Percentiles rank a stretch among this genome's conserved stretches.
Evolutionary conservation across 1,284 basidiomycete species (phyloP).

Genomic region (Heterobasidion parviporum): DNA sequence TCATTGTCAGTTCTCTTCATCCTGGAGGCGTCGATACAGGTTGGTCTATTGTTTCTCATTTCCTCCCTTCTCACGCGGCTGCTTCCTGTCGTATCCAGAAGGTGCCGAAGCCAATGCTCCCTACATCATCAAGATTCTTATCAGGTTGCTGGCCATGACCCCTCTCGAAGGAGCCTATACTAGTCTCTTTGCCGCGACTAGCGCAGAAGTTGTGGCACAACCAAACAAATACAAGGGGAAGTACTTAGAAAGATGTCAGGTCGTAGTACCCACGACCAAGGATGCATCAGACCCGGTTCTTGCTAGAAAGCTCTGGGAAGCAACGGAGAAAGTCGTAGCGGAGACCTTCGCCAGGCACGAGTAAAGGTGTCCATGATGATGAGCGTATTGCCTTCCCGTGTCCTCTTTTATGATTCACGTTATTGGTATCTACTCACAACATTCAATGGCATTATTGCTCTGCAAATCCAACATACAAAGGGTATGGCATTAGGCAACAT

Average conservation of each 20-base stretch:
- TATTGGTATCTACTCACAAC: not conserved
- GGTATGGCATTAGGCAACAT: not conserved
- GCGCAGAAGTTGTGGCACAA: constrained; percentile 26
- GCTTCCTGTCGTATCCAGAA: not conserved
- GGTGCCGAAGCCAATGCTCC: constrained; percentile 9
- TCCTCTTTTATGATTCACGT: not conserved
- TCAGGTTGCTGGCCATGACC: constrained; percentile 24
- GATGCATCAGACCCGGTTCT: constrained; percentile 26
- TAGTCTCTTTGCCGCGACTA: constrained; percentile 38
- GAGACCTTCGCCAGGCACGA: constrained; percentile 5
- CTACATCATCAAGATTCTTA: constrained; percentile 14
- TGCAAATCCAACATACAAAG: not conserved
- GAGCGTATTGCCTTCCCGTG: not conserved
- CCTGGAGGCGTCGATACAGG: not conserved
- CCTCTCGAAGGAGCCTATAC: constrained; percentile 32
- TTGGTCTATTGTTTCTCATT: not conserved
- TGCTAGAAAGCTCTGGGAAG: constrained; percentile 35
- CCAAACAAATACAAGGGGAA: constrained; percentile 33
- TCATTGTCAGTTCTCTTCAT: constrained; percentile 15
- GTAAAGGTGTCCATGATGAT: not conserved
- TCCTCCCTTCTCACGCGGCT: not conserved
- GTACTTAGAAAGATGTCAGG: constrained; percentile 31
- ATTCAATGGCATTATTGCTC: too few relatives aligned
- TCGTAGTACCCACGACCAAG: constrained; percentile 18
- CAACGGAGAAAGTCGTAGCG: constrained; percentile 27